Conservation (phyloP, 2,329 filamentous ascomycete genomes). For the Cladosporium colombiae region DNA sequence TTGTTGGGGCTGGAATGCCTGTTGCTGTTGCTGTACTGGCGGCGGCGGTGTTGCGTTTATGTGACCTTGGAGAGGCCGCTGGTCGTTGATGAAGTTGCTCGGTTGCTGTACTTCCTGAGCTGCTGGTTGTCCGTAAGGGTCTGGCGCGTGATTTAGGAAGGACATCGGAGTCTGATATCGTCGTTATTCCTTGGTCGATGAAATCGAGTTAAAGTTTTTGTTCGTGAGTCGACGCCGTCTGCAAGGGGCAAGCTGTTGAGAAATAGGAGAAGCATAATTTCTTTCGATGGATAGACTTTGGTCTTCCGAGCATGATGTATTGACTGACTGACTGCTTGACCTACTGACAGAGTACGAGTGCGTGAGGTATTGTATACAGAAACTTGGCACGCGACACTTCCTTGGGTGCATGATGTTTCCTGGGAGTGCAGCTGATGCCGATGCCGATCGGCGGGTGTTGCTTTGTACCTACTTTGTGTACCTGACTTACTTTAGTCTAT, state of each 20-base stretch:
- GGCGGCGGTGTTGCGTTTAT: not conserved
- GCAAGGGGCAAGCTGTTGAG: not conserved
- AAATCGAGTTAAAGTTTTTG: not conserved
- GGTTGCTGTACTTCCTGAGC: not conserved
- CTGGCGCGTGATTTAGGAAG: not conserved
- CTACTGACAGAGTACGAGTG: not conserved
- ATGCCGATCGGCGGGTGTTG: not conserved
- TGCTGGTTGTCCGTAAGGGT: not conserved
- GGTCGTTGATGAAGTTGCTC: not conserved
- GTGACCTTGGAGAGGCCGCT: not conserved
- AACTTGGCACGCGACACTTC: not conserved
- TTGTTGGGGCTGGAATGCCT: not conserved
- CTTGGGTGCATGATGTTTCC: not conserved
- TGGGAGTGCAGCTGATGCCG: not conserved
- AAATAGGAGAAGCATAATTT: not conserved
- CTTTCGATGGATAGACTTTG: not conserved
- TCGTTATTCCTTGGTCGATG: not conserved
- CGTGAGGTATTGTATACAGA: not conserved
- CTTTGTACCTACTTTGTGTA: not conserved
- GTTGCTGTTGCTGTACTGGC: not conserved
- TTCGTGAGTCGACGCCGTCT: not conserved
- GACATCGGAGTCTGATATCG: not conserved
- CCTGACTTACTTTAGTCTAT: not conserved
- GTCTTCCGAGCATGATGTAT: not conserved
- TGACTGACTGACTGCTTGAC: not conserved